Evolutionary conservation across 2,329 filamentous ascomycete genomes (phyloP).

Genomic region (Aspergillus bombycis): DNA sequence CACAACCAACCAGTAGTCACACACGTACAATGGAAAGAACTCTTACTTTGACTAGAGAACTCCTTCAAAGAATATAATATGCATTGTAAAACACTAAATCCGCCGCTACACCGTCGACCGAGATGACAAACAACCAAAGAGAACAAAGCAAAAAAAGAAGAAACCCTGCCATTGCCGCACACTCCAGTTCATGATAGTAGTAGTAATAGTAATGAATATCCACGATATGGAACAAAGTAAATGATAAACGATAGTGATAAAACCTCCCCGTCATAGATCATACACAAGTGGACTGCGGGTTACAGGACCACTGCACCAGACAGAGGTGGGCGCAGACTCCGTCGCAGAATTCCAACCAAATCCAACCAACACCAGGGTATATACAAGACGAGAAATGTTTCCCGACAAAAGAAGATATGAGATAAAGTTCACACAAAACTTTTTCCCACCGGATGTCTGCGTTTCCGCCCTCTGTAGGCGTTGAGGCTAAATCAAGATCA

Average conservation of each 20-base stretch:
- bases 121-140: not conserved
- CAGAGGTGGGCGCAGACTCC: constrained; percentile 27
- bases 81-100: not conserved
- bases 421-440: constrained; percentile 26
- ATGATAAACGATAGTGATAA: constrained; percentile 27
- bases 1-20: not conserved
- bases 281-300: constrained; percentile 28
- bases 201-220: constrained; percentile 10
- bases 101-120: not conserved
- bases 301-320: constrained; percentile 24
- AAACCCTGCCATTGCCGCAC: constrained; percentile 34
- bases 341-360: constrained; percentile 20
- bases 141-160: constrained; percentile 14
- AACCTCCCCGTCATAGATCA: constrained; percentile 35
- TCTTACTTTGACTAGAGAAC: not conserved
- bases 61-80: not conserved
- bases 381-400: constrained; percentile 33
- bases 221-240: constrained; percentile 19
- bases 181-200: constrained; percentile 32
- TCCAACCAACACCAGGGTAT: constrained; percentile 30
- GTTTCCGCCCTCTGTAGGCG: constrained; percentile 19
- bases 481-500: constrained; percentile 19
- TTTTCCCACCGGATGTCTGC: constrained; percentile 23
- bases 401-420: constrained; percentile 20
- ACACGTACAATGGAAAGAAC: not conserved